Base-by-base conservation (phyloP, 345 rosid species). In the Hibiscus trionum region DNA sequence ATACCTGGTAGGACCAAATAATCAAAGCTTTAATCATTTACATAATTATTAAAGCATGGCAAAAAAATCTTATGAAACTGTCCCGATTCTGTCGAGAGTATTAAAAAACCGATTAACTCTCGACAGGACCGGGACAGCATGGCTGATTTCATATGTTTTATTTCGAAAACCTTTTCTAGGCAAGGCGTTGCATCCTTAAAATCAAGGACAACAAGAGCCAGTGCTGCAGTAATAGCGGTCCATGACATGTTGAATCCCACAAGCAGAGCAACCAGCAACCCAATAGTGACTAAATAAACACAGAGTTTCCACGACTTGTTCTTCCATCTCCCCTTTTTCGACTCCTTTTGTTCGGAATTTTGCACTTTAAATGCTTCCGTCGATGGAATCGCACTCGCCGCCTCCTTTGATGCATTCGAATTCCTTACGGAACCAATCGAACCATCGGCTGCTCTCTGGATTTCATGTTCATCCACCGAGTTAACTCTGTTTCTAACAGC, bases 191-290 rank as follows among this genome's bases (percentile, higher is more conserved):
- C 98, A 58, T 93, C 97, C 77, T 80, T 80, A 70, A 93, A 93
- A 81, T 93, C 98, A 63, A 91, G 90, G 80, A 88, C 89, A 0
- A 87, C 86, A 29, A 93, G 94, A 69, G 88, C 91, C 72, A 93
- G 83, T 26, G 96, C 93, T 17, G 98, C 91, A 4, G 96, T 85
- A 4, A 93, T 80, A 31, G 97, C 93, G 15, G 90, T 88, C 98
- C 98, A 93, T 0, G 97, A 91, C 98, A 93, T 89, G 77, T 91
- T 84, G 53, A 88, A 82, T 64, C 97, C 98, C 78, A 82, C 56
- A 47, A 91, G 80, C 76, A 93, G 56, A 71, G 93, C 83, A 69
- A 86, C 64, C 61, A 93, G 21, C 97, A 91, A 87, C 7, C 96
- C 96, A 4, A 88, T 0, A 0, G 94, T 88, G 31, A 87, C 82